These are phyloP conservation scores for Bathelium albidoporum DNA, from an alignment of 495 filamentous ascomycete species.

Conservation along the genomic window DNA sequence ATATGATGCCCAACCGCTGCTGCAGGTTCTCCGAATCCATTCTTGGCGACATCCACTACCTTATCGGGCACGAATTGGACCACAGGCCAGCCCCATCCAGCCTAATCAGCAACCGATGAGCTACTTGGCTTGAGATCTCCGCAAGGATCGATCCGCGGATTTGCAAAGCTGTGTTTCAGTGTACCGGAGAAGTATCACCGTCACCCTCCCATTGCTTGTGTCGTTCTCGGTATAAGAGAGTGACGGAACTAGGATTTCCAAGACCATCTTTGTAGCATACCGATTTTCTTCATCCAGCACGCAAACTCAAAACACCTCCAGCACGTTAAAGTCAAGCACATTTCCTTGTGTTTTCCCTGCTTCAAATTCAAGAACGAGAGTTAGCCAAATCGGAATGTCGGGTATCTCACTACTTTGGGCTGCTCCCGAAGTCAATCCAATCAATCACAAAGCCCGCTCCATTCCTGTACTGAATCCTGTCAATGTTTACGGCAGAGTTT, in stretches of 20 bases:
- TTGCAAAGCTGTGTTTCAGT: neutral
- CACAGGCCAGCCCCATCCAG: neutral
- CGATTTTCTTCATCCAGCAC: too few relatives aligned
- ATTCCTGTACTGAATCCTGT: slow-evolving; percentile 74
- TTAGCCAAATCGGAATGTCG: slow-evolving; percentile 11
- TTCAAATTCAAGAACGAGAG: neutral
- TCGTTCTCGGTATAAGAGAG: neutral
- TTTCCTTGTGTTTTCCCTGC: too few relatives aligned
- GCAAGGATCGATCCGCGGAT: slow-evolving; percentile 1
- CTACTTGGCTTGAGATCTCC: neutral
- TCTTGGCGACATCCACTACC: neutral
- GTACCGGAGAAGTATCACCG: slow-evolving; percentile 1
- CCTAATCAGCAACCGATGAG: neutral
- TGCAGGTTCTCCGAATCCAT: neutral
- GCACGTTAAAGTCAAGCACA: too few relatives aligned
- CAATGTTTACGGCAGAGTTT: slow-evolving; percentile 76
- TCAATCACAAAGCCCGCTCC: slow-evolving; percentile 50
- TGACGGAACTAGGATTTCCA: neutral
- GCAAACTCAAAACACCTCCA: too few relatives aligned
- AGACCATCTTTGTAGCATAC: too few relatives aligned
- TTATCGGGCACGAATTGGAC: slow-evolving; percentile 2
- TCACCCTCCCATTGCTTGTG: neutral
- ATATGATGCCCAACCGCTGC: neutral
- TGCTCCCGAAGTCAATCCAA: slow-evolving; percentile 32
- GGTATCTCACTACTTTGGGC: slow-evolving; percentile 20